phyloP scores from a whole-genome alignment of 495 filamentous ascomycete genomes.

The Neurospora sp. region DNA sequence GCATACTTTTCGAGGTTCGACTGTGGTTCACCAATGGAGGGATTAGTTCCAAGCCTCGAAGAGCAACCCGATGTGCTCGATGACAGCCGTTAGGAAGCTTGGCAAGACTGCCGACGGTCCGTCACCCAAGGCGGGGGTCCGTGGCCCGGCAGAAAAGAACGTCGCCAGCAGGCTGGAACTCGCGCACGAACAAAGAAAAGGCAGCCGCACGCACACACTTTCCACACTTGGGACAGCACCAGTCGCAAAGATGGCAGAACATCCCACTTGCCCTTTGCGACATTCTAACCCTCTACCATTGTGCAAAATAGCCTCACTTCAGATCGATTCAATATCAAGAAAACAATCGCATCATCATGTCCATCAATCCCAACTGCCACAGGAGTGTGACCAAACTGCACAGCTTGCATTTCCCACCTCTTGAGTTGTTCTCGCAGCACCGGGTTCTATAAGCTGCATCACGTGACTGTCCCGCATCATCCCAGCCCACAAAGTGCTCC shows the following conservation, averaged over 20 bases:
- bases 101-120: background rate
- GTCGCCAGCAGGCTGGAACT: background rate
- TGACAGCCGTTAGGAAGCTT: background rate
- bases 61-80: background rate
- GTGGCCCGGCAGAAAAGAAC: background rate
- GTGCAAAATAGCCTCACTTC: background rate
- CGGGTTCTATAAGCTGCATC: constrained; percentile 2
- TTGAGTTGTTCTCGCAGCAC: background rate
- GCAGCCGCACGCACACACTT: background rate
- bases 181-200: background rate
- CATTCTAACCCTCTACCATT: background rate
- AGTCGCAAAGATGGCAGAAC: background rate
- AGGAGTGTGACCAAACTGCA: background rate
- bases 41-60: background rate
- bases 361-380: background rate
- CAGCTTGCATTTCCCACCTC: background rate
- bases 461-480: constrained; percentile 19
- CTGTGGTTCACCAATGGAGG: background rate
- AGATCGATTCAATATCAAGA: background rate
- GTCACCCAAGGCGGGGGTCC: background rate
- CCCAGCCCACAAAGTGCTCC: constrained; percentile 22
- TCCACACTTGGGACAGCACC: background rate
- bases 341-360: background rate
- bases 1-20: background rate
- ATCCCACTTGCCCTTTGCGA: background rate